A percentile compares a stretch with the other conserved stretches of the same genome.
Evolutionary conservation across 2,329 filamentous ascomycete genomes (phyloP).

Genomic region (Calonectria naviculata): DNA sequence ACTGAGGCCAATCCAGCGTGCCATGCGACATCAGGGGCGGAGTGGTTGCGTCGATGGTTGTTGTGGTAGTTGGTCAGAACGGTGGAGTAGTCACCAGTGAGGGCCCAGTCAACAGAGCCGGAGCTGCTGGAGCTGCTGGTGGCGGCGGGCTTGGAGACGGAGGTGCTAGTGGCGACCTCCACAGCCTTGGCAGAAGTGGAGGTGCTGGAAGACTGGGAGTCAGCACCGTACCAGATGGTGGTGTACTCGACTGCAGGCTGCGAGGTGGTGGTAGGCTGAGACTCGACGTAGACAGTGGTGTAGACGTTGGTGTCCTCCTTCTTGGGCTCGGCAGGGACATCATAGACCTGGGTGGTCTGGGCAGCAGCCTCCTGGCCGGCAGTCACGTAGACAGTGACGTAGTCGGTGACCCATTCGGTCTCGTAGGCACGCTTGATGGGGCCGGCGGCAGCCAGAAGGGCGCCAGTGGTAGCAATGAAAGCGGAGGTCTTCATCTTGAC

Average conservation of each 20-base stretch:
- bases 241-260: neutral
- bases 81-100: slow-evolving; percentile 45
- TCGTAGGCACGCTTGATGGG: slow-evolving; percentile 55
- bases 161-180: neutral
- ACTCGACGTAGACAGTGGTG: slow-evolving; percentile 14
- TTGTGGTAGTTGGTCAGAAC: slow-evolving; percentile 81
- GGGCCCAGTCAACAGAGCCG: slow-evolving; percentile 5
- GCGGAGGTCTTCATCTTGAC: slow-evolving; percentile 63
- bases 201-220: neutral
- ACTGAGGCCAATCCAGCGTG: slow-evolving; percentile 70
- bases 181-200: neutral
- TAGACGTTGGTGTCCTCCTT: slow-evolving; percentile 18
- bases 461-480: slow-evolving; percentile 57
- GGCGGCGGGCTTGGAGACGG: too few species aligned
- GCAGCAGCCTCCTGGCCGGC: slow-evolving; percentile 39
- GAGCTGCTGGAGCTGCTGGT: neutral
- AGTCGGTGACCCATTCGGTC: slow-evolving; percentile 54
- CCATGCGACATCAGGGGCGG: slow-evolving; percentile 74
- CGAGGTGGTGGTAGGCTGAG: slow-evolving; percentile 13
- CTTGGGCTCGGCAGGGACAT: slow-evolving; percentile 33
- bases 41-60: slow-evolving; percentile 86
- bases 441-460: slow-evolving; percentile 57
- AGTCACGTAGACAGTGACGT: slow-evolving; percentile 58
- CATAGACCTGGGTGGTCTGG: slow-evolving; percentile 36
- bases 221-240: neutral